Base-by-base conservation (phyloP, 805 yeast genomes). In the Starmera pachycereana region DNA sequence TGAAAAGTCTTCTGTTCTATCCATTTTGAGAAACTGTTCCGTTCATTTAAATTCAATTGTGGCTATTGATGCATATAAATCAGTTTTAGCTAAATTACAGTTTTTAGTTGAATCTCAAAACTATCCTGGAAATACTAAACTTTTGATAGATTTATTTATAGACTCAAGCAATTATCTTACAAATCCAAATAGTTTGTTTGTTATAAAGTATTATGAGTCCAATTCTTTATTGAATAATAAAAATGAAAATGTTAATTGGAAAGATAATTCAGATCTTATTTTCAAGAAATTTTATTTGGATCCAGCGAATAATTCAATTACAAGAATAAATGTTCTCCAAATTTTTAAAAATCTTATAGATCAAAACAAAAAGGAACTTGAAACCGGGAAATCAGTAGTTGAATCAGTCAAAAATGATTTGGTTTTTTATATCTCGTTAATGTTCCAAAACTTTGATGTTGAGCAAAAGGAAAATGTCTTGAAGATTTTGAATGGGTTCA, bases 191-290 rank as follows among this genome's bases (percentile, higher is more conserved):
- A 63, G 70, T n/a, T 46, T 56, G 6, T 66, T 62, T 38, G 67
- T 82, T 4, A 53, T 81, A 25, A 56, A 62, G 3, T 69, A 61
- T 47, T 78, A 74, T 52, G 57, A 60, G 4, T 61, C 64, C 11
- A 72, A 73, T 39, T 67, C 70, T 39, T 51, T 69, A 28, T 81
- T 89, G 50, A 66, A 78, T 3, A 72, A 76, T 10, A 53, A 77
- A 6, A 57, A 70, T 28, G 61, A 69, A 0, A 55, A 65, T 2
- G 27, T 22, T 8, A 22, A 22, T 8, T 81, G 88, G 84, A 58
- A 60, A 36, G 63, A 57, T 3, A 72, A 74, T 45, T 60, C 74
- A 33, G 53, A 56, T 7, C 54, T 58, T 28, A 47, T 81, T 3
- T 54, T 79, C 30, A 58, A 63, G n/a, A 59, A 63, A 7, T 77